Base-by-base conservation (phyloP, 73 alveolate species). In the Effrenium voratum region DNA sequence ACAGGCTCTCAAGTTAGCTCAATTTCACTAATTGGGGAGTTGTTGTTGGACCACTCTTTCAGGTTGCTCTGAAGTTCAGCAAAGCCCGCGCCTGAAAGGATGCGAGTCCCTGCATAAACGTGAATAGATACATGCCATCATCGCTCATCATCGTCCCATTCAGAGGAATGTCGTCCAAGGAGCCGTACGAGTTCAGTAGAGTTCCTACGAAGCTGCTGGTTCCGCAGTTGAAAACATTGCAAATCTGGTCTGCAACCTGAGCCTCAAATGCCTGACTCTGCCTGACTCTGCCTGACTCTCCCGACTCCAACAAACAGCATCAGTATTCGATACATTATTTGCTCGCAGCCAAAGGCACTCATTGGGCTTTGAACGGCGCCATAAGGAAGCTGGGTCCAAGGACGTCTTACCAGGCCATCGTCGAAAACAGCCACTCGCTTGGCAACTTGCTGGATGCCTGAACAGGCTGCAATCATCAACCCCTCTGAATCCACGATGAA, bases 81-180 rank as follows among this genome's bases (percentile, higher is more conserved):
- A n/a, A n/a, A n/a, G n/a, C n/a, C 66, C 91, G 26, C 19, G 95
- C 95, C 95, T 87, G 95, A 44, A 87, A 87, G 28, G 73, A 24
- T 2, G 83, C 50, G n/a, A 38, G 41, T 2, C 84, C 83, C 32
- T 66, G 59, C 36, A 85, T 55, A 70, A 59, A 87, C 46, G 95
- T 87, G 70, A 87, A 60, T 50, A 87, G 46, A 70, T 55, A 87
- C 52, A 5, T 15, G 66, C 95, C 95, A 43, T 87, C 95, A 32
- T 30, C 84, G 50, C 52, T 59, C 60, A 66, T 41, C 24, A 28
- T 44, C 36, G 95, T 87, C 1, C 95, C 95, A 40, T 87, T 60
- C 44, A 12, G 46, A 0, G 95, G 95, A 70, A 66, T 13, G 22
- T 15, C 15, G 72, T 87, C 84, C 19, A 86, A 45, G 66, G 81